These are phyloP conservation scores for Claviceps sorghi DNA, from an alignment of 2,329 filamentous ascomycete genomes.

Conservation along the genomic window DNA sequence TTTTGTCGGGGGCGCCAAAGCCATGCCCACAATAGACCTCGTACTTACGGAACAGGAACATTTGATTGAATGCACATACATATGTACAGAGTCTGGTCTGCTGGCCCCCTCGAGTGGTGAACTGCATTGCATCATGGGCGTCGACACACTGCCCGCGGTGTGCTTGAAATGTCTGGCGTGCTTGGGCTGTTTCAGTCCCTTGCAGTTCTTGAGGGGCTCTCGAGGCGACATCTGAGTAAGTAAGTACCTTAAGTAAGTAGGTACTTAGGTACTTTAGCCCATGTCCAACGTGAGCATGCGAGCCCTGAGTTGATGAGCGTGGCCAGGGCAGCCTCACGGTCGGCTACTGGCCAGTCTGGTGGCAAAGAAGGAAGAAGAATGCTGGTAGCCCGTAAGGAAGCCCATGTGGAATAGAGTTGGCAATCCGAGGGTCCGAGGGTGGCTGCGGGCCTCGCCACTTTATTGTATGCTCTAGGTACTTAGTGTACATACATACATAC, in stretches of 20 bases:
- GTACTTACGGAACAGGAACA: too few species aligned
- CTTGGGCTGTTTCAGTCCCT: background rate
- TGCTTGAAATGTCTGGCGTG: background rate
- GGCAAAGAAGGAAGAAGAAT: too few species aligned
- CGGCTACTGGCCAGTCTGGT: too few species aligned
- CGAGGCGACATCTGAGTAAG: background rate
- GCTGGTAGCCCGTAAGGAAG: background rate
- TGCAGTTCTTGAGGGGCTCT: background rate
- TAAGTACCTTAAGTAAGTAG: too few species aligned
- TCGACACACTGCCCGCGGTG: background rate
- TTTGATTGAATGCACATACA: too few species aligned
- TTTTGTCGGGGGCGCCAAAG: background rate
- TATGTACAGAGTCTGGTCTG: too few species aligned
- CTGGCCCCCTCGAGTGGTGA: too few species aligned
- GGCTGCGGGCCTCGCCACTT: conserved; percentile 2
- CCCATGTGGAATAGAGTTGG: background rate
- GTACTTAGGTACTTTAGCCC: too few species aligned
- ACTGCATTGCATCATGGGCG: background rate
- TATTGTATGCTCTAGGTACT: too few species aligned
- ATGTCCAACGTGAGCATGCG: too few species aligned
- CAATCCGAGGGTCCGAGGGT: background rate
- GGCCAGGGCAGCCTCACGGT: background rate
- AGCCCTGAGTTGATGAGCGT: too few species aligned
- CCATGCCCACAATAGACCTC: background rate
- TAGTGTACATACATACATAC: too few species aligned